Evolutionary conservation across 129 eudicot genomes (phyloP).

Genomic region (Scalesia atractyloides): DNA sequence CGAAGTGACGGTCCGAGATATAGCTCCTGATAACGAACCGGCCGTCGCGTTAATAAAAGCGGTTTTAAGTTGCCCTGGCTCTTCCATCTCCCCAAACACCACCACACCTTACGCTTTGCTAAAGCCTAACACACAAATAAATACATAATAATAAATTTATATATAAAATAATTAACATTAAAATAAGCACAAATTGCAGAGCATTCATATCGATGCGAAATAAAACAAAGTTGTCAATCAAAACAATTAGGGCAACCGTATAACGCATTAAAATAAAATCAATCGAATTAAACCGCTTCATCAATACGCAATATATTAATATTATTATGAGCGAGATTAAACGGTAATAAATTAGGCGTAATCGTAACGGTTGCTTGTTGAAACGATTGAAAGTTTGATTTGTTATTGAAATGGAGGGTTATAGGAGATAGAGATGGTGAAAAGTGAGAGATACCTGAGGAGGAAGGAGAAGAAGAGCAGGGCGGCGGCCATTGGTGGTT

Average conservation of each 20-base stretch:
- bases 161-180: background rate
- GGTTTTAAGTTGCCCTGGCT: conserved; percentile 74
- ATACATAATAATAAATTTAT: background rate
- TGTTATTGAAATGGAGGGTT: background rate
- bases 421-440: background rate
- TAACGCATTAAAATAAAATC: background rate
- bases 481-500: conserved; percentile 28
- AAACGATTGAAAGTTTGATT: background rate
- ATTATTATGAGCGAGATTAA: background rate
- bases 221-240: background rate
- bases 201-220: background rate
- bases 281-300: background rate
- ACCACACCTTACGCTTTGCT: conserved; percentile 26
- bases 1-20: conserved; percentile 88
- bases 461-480: conserved; percentile 38
- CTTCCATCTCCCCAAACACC: conserved; percentile 63
- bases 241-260: conserved; percentile 5
- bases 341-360: background rate
- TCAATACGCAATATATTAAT: conserved; percentile 5
- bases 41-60: conserved; percentile 79
- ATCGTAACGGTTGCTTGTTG: background rate
- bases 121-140: conserved; percentile 27
- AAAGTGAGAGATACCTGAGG: conserved; percentile 27
- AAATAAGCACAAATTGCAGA: conserved; percentile 15
- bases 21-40: conserved; percentile 88